Percentiles rank a stretch among this genome's conserved stretches.
phyloP scores from a whole-genome alignment of 306 rosid genomes.

The Ziziphus jujuba region DNA sequence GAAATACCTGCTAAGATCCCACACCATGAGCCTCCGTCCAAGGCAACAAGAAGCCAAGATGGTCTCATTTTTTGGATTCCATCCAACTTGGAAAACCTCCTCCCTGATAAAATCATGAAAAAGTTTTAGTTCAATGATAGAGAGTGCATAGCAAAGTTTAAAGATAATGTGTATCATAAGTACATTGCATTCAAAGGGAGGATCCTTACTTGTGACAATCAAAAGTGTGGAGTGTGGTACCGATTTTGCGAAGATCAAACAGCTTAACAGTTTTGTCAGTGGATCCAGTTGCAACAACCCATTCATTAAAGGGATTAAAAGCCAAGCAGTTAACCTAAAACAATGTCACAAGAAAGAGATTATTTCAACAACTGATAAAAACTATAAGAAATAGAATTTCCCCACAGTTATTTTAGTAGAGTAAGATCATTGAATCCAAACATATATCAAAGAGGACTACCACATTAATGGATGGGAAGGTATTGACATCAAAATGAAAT shows the following conservation, averaged over 20 bases:
- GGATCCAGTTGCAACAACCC: constrained; percentile 99
- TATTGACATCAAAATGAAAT: too few species aligned
- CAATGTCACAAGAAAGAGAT: constrained; percentile 3
- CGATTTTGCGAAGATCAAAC: constrained; percentile 90
- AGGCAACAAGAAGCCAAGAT: constrained; percentile 96
- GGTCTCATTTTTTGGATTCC: constrained; percentile 97
- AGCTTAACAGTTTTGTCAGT: constrained; percentile 95
- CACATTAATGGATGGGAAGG: too few species aligned
- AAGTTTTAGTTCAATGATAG: neutral
- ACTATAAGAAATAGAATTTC: neutral
- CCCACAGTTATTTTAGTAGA: neutral
- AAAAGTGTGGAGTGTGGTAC: constrained; percentile 74
- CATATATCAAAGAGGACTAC: too few species aligned
- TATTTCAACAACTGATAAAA: constrained; percentile 10
- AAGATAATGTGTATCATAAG: constrained; percentile 3
- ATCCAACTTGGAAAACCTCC: constrained; percentile 98
- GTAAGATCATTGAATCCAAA: neutral
- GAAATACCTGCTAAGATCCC: constrained; percentile 98
- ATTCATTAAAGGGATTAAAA: constrained; percentile 95
- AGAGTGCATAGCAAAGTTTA: neutral
- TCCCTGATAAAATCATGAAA: constrained; percentile 46
- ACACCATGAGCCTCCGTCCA: constrained; percentile 98
- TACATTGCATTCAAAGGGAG: constrained; percentile 12
- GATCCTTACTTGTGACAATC: constrained; percentile 85
- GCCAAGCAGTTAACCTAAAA: constrained; percentile 93